These are phyloP conservation scores for Volutella citrinella DNA, from an alignment of 2,329 filamentous ascomycete genomes.

Conservation along the genomic window DNA sequence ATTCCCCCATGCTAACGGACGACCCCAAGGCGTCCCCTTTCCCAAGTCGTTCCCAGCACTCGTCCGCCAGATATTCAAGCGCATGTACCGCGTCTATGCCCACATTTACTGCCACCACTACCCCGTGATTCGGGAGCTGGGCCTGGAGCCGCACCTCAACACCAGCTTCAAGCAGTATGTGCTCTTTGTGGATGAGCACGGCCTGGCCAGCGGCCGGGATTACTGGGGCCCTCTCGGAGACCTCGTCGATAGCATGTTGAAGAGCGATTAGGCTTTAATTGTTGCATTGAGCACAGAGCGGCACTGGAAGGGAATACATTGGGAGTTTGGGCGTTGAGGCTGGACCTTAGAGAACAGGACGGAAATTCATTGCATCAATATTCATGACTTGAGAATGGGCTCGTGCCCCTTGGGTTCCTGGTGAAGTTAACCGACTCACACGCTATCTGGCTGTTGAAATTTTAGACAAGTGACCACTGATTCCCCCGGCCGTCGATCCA, in stretches of 20 bases:
- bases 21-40: slow-evolving; percentile 83
- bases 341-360: too few relatives aligned
- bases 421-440: too few relatives aligned
- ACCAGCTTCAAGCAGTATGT: slow-evolving; percentile 99
- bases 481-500: too few relatives aligned
- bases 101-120: slow-evolving; percentile 99
- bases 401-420: too few relatives aligned
- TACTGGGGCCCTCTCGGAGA: slow-evolving; percentile 97
- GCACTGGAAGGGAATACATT: too few relatives aligned
- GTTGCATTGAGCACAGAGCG: too few relatives aligned
- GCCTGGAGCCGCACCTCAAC: slow-evolving; percentile 94
- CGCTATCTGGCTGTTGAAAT: too few relatives aligned
- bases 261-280: slow-evolving; percentile 90
- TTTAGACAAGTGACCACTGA: too few relatives aligned
- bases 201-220: slow-evolving; percentile 86
- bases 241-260: slow-evolving; percentile 95
- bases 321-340: slow-evolving; percentile 13
- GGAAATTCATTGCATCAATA: too few relatives aligned
- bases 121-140: slow-evolving; percentile 90
- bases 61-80: slow-evolving; percentile 96
- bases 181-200: slow-evolving; percentile 96
- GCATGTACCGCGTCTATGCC: slow-evolving; percentile 96
- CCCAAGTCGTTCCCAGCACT: slow-evolving; percentile 87
- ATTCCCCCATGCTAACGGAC: too few relatives aligned
- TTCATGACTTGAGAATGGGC: too few relatives aligned